Evolutionary conservation across 169 alveolate genomes (phyloP).

Genomic region (Toxoplasma gondii): DNA sequence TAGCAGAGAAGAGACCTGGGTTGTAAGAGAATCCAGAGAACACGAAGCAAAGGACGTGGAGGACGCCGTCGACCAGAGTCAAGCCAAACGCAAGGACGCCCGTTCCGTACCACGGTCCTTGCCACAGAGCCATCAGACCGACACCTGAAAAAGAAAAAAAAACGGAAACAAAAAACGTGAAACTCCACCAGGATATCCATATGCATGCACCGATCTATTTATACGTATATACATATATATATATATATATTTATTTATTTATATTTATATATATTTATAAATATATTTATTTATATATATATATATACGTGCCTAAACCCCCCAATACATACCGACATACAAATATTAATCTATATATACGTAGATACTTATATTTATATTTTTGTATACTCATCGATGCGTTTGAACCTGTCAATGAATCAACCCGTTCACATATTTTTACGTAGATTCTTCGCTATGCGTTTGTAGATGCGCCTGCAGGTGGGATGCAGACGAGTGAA

Average conservation of each 20-base stretch:
- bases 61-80: neutral
- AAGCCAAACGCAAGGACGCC: constrained; percentile 17
- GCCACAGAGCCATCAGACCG: neutral
- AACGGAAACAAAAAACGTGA: neutral
- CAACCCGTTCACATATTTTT: no score
- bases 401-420: no score
- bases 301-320: neutral
- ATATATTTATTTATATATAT: neutral
- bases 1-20: neutral
- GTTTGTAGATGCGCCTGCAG: no score
- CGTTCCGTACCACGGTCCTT: constrained; percentile 33
- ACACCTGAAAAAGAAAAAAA: neutral
- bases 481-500: no score
- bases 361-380: no score
- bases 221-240: neutral
- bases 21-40: neutral
- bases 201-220: neutral
- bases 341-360: no score
- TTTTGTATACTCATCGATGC: no score
- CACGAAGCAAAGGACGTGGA: neutral
- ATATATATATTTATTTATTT: neutral
- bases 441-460: no score
- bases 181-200: neutral
- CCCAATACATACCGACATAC: neutral
- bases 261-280: neutral